A percentile compares a stretch with the other conserved stretches of the same genome.
Evolutionary conservation across 2,329 filamentous ascomycete genomes (phyloP).

Genomic region (Calonectria hawksworthii): DNA sequence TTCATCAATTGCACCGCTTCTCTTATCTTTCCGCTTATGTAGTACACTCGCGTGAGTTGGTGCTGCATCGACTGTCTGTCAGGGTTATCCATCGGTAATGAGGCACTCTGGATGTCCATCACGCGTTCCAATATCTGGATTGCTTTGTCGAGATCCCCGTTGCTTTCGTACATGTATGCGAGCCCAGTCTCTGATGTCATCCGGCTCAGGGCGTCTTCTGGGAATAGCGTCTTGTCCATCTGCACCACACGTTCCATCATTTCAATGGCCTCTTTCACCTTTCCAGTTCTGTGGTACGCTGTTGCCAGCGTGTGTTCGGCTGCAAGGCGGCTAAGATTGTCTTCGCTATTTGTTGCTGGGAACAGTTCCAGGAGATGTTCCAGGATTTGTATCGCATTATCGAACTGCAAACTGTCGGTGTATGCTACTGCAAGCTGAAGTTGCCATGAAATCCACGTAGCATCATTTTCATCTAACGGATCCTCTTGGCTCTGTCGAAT

Average conservation of each 20-base stretch:
- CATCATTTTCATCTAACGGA: slow-evolving; percentile 5
- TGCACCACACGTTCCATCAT: not conserved
- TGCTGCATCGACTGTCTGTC: not conserved
- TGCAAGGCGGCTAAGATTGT: not conserved
- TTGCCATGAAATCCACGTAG: slow-evolving; percentile 7
- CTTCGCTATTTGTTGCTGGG: not conserved
- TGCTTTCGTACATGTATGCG: not conserved
- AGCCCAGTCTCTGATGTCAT: not conserved
- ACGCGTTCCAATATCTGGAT: not conserved
- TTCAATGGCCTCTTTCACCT: slow-evolving; percentile 12
- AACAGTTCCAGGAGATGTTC: not conserved
- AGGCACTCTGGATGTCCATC: not conserved
- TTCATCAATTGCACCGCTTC: not conserved
- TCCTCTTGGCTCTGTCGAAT: not conserved
- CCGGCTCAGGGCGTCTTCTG: not conserved
- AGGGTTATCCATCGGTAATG: not conserved
- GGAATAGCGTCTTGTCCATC: too few relatives aligned
- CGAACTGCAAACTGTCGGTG: not conserved
- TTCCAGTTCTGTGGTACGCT: not conserved
- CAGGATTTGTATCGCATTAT: slow-evolving; percentile 23
- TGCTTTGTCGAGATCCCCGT: not conserved
- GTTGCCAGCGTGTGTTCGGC: not conserved
- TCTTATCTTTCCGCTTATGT: not conserved
- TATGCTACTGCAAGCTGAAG: slow-evolving; percentile 24
- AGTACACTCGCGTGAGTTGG: not conserved